Base-by-base conservation (phyloP, 1,139 yeast species). In the Sugiyamaella xylanicola region DNA sequence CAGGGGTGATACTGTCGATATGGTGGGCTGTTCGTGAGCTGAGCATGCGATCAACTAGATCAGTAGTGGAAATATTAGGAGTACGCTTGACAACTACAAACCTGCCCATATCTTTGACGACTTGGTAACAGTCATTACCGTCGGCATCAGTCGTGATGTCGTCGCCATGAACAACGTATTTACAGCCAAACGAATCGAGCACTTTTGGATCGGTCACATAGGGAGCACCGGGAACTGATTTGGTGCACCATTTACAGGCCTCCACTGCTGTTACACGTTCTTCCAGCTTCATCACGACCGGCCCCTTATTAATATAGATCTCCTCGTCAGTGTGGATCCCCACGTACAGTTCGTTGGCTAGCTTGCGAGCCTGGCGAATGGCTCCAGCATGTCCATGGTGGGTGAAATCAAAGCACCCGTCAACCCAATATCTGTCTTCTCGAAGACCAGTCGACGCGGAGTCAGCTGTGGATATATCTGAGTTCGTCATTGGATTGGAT, bases 301-400 rank as follows among this genome's bases (percentile, higher is more conserved):
- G 95, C 2, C 98, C 99, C 71, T 93, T 93, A 71, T 93, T 88
- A 56, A 72, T 70, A 48, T 80, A 72, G 53, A 93, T 93, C 45
- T 87, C 98, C 63, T 85, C 93, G 69, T 93, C 99, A 2, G 89
- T 84, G 70, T 93, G 99, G 19, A 93, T 90, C 1, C 99, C 99
- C 27, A 87, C 95, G 61, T 77, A 85, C 52, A 88, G 78, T 70
- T 86, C 87, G 55, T 78, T 76, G 42, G 95, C 93, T 46, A 84
- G 75, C 69, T 85, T 89, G 48, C 93, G 81, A 0, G 99, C 97
- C 69, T 93, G 99, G 56, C 89, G 75, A 82, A 93, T 84, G 22
- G 98, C 99, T 19, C 97, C 97, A 1, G 97, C 96, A 66, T 93
- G 99, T 79, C 93, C 99, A 67, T 93, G 98, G 69, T 93, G 99